Conservation (phyloP, 768 basidiomycete species). For the Leccinum fibrillosum region DNA sequence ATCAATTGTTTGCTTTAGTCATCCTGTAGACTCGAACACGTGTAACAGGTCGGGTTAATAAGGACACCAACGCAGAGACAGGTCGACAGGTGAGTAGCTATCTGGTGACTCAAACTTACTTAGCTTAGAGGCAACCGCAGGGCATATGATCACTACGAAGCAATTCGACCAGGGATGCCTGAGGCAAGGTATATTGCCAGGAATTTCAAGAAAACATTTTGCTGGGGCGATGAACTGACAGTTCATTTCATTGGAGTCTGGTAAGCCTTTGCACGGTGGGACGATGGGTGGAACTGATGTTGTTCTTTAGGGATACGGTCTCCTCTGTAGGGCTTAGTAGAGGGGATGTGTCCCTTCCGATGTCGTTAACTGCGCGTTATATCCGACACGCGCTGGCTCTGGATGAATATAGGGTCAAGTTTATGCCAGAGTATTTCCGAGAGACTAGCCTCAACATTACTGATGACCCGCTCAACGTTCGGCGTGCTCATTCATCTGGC, state of each 20-base stretch:
- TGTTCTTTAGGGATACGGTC: conserved; percentile 42
- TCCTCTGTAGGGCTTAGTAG: conserved; percentile 44
- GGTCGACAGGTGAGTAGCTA: neutral
- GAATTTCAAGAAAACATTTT: neutral
- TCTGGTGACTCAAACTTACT: neutral
- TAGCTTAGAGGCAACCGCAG: neutral
- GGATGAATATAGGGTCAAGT: neutral
- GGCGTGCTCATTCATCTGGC: neutral
- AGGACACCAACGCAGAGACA: neutral
- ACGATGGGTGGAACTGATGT: neutral
- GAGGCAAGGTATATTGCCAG: neutral
- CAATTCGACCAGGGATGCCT: neutral
- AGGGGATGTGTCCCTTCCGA: conserved; percentile 44
- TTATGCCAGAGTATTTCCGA: conserved; percentile 1
- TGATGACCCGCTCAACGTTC: neutral
- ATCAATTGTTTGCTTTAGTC: neutral
- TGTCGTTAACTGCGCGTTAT: conserved; percentile 43
- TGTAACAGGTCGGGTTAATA: neutral
- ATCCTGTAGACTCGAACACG: neutral
- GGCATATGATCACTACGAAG: neutral
- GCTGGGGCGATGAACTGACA: neutral
- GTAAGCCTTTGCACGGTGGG: conserved; percentile 23
- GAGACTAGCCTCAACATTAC: conserved; percentile 20
- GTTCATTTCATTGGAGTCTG: conserved; percentile 43
- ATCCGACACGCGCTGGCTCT: neutral